phyloP scores from a whole-genome alignment of 768 basidiomycete genomes.

The Suillus placidus region DNA sequence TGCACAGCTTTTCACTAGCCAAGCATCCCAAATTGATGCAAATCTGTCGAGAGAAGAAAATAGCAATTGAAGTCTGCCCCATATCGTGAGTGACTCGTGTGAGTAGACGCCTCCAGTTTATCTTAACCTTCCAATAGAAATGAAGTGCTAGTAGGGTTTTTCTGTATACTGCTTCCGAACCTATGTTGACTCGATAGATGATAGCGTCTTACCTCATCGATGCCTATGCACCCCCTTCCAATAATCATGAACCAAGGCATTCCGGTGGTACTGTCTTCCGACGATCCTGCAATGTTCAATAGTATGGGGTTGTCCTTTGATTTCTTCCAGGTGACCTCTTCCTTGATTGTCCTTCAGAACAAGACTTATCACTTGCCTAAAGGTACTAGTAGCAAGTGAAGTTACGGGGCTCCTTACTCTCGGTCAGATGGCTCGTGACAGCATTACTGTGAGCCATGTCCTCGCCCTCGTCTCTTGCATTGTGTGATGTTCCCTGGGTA shows the following conservation, averaged over 20 bases:
- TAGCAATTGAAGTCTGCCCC: slow-evolving; percentile 51
- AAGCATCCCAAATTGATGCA: slow-evolving; percentile 51
- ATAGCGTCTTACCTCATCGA: slow-evolving; percentile 72
- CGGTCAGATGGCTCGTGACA: slow-evolving; percentile 61
- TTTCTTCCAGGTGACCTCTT: slow-evolving; percentile 61
- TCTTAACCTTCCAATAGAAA: slow-evolving; percentile 46
- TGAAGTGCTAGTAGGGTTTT: slow-evolving; percentile 58
- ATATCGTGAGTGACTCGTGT: slow-evolving; percentile 41
- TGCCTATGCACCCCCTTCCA: slow-evolving; percentile 75
- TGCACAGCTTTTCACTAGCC: slow-evolving; percentile 43
- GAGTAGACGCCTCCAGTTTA: not conserved
- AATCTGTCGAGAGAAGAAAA: slow-evolving; percentile 42
- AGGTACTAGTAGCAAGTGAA: slow-evolving; percentile 69
- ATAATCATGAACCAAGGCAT: slow-evolving; percentile 68
- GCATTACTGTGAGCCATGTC: slow-evolving; percentile 48
- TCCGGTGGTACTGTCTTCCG: slow-evolving; percentile 68
- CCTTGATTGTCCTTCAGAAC: slow-evolving; percentile 1
- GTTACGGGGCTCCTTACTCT: slow-evolving; percentile 62
- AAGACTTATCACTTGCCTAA: not conserved
- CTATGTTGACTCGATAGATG: not conserved
- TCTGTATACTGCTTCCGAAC: not conserved
- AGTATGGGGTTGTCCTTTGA: slow-evolving; percentile 77
- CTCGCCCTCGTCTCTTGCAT: not conserved
- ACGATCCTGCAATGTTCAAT: slow-evolving; percentile 74
- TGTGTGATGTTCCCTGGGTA: slow-evolving; percentile 24